These are phyloP conservation scores for Kodamaea fungicola DNA, from an alignment of 1,139 yeast species.

Conservation along the genomic window DNA sequence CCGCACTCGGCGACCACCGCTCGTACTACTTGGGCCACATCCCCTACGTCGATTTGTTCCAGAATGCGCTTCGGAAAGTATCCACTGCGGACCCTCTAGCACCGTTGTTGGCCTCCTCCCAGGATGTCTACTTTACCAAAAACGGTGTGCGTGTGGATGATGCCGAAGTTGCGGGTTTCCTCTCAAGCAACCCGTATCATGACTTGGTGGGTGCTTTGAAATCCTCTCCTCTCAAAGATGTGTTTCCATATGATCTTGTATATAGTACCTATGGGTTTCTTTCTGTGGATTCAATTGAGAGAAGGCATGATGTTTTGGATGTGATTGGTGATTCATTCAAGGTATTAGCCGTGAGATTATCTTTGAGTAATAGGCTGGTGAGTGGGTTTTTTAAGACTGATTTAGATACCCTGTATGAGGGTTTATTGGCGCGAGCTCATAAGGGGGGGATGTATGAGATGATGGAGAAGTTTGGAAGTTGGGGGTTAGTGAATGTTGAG, in stretches of 20 bases:
- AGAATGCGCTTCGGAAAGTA: conserved; percentile 22
- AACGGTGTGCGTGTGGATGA: neutral
- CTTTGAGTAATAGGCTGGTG: conserved; percentile 14
- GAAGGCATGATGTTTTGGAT: conserved; percentile 18
- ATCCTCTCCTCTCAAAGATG: conserved; percentile 7
- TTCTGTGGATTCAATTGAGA: conserved; percentile 27
- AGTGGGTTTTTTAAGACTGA: conserved; percentile 13
- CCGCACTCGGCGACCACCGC: conserved; percentile 11
- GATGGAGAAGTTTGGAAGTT: conserved; percentile 25
- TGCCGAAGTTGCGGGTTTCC: conserved; percentile 3
- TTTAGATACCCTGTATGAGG: conserved; percentile 12
- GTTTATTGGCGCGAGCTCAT: conserved; percentile 15
- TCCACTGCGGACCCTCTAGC: conserved; percentile 4
- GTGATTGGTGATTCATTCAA: conserved; percentile 23
- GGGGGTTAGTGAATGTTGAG: conserved; percentile 29
- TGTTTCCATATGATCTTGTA: conserved; percentile 32
- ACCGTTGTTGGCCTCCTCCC: neutral
- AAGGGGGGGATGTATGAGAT: conserved; percentile 14
- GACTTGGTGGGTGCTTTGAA: neutral
- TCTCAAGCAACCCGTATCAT: neutral
- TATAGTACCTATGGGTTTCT: conserved; percentile 26
- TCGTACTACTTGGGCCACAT: conserved; percentile 32
- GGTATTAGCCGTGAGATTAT: conserved; percentile 27
- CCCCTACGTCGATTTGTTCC: conserved; percentile 26
- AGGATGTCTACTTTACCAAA: neutral